Base-by-base conservation (phyloP, 2,329 filamentous ascomycete species). In the Venturia oleaginea region DNA sequence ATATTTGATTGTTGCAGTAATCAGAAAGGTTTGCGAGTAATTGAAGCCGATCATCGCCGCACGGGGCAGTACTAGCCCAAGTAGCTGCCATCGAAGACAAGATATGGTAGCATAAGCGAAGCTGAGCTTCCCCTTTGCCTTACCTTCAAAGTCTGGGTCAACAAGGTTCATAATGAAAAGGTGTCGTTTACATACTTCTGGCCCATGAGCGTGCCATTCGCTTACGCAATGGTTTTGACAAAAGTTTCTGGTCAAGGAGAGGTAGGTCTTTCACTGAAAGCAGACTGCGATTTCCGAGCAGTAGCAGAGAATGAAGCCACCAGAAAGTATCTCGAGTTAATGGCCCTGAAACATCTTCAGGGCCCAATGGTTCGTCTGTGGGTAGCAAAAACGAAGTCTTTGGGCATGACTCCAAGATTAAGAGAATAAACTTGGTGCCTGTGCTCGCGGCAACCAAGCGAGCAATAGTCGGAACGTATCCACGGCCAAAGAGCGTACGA, bases 301-400 rank as follows among this genome's bases (percentile, higher is more conserved):
- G 66, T 42, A 76, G 68, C 6, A 74, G 61, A 11, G 65, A 66
- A 65, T 75, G 76, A 22, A 77, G 61, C 75, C 75, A 77, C 72
- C 71, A 76, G 60, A 75, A 70, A 5, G 73, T 34, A 48, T 66
- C 71, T 15, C 72, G 71, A 62, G 70, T 72, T 46, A 74, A 68
- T 24, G 69, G 64, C 30, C 65, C 68, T 37, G 65, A 67, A 11
- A 68, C 65, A 37, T 68, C 62, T 59, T 70, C 69, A 0, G 68
- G 68, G 19, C 67, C 65, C 15, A 65, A 67, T 0, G 66, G 10
- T 37, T 65, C 63, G 37, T 69, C 67, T 15, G 48, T 43, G 15
- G 67, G 64, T 19, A 69, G 64, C 10, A 69, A 62, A 17, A 64
- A 65, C 42, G 61, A 30, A 38, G 62, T 65, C 61, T 70, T 70